Percentiles rank a stretch among this genome's conserved stretches.
Conservation (phyloP, 129 eudicot species). For the Tagetes erecta region DNA sequence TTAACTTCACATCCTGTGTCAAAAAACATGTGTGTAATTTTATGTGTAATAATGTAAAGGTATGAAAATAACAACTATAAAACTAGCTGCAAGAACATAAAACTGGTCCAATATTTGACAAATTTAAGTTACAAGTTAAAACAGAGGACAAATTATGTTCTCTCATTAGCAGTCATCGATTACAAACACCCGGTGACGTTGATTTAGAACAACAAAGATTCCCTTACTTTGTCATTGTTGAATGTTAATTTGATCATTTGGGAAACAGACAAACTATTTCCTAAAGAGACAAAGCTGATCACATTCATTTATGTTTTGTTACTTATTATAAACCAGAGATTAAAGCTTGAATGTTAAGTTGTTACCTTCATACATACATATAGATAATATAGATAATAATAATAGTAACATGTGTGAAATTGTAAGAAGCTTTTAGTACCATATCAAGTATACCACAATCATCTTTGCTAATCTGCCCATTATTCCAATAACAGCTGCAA, state of each 20-base stretch:
- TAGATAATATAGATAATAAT: not conserved
- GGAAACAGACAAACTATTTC: not conserved
- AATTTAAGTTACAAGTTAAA: not conserved
- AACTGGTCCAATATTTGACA: not conserved
- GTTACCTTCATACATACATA: too few relatives aligned
- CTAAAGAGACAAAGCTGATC: not conserved
- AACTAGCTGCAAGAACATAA: not conserved
- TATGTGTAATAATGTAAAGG: not conserved
- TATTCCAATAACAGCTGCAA: slow-evolving; percentile 26
- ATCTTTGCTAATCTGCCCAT: slow-evolving; percentile 22
- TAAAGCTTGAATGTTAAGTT: not conserved
- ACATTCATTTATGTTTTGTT: not conserved
- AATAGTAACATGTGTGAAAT: slow-evolving; percentile 25
- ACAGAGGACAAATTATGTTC: not conserved
- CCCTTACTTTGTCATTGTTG: slow-evolving; percentile 15
- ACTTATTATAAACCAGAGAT: not conserved
- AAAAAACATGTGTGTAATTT: not conserved
- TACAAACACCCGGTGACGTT: not conserved
- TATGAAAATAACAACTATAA: not conserved
- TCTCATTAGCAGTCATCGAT: not conserved
- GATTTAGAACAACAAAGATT: slow-evolving; percentile 2
- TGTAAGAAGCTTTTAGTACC: slow-evolving; percentile 23
- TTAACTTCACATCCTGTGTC: slow-evolving; percentile 34
- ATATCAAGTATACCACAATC: slow-evolving; percentile 18
- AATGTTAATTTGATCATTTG: slow-evolving; percentile 7